Evolutionary conservation across 768 basidiomycete species (phyloP).

Genomic region (Pluteus cervinus): DNA sequence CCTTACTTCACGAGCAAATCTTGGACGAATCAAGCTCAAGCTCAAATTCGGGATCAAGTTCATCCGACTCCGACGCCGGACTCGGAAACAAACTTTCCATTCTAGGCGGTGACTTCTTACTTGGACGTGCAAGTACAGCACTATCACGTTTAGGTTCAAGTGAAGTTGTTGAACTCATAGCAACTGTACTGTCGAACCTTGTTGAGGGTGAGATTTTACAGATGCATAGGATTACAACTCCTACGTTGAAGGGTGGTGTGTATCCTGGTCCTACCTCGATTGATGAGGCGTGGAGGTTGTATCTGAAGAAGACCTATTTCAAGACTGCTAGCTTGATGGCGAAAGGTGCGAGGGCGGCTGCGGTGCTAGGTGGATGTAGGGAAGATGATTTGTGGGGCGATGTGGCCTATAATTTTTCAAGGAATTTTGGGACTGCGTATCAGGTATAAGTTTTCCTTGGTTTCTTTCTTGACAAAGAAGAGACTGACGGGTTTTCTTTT

Average conservation of each 20-base stretch:
- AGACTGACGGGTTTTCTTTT: slow-evolving; percentile 5
- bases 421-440: slow-evolving; percentile 83
- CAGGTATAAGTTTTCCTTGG: slow-evolving; percentile 26
- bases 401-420: slow-evolving; percentile 84
- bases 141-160: slow-evolving; percentile 78
- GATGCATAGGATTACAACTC: slow-evolving; percentile 48
- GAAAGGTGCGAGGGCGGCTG: slow-evolving; percentile 77
- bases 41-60: slow-evolving; percentile 43
- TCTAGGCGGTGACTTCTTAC: slow-evolving; percentile 91
- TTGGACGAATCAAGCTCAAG: slow-evolving; percentile 64
- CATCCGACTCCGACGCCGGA: slow-evolving; percentile 40
- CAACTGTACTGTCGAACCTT: slow-evolving; percentile 87
- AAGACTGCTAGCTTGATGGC: slow-evolving; percentile 92
- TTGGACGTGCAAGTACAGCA: slow-evolving; percentile 86
- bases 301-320: slow-evolving; percentile 72
- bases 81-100: slow-evolving; percentile 94
- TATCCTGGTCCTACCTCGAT: slow-evolving; percentile 22
- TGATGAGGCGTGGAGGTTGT: slow-evolving; percentile 61
- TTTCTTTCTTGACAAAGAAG: slow-evolving; percentile 4
- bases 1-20: slow-evolving; percentile 88
- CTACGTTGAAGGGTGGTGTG: slow-evolving; percentile 25
- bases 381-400: slow-evolving; percentile 85
- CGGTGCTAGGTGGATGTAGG: slow-evolving; percentile 77
- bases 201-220: slow-evolving; percentile 97
- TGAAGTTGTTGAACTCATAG: slow-evolving; percentile 91